These are phyloP conservation scores for Ascochyta lentis DNA, from an alignment of 2,329 filamentous ascomycete species.

Conservation along the genomic window DNA sequence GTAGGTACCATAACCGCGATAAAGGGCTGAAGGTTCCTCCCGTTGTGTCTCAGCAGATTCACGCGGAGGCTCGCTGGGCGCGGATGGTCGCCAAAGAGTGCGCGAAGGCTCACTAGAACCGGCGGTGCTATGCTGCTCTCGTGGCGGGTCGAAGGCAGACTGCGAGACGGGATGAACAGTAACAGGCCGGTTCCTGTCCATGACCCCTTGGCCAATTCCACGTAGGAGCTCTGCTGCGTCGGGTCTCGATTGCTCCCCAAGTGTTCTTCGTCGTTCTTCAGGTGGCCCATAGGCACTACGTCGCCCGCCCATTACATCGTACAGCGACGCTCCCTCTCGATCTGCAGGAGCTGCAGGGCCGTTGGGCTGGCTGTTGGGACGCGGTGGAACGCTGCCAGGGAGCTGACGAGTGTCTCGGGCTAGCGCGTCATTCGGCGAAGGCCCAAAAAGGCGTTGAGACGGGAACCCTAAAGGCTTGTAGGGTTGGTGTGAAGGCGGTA, in stretches of 20 bases:
- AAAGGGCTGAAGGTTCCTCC: conserved; percentile 40
- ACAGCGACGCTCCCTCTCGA: conserved; percentile 29
- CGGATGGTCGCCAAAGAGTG: conserved; percentile 41
- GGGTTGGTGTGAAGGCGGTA: conserved; percentile 39
- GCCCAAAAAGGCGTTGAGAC: conserved; percentile 40
- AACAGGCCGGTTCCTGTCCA: conserved; percentile 43
- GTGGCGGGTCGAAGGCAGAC: conserved; percentile 47
- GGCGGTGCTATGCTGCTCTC: conserved; percentile 28
- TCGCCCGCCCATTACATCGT: conserved; percentile 36
- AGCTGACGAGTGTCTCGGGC: conserved; percentile 34
- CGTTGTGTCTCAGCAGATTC: conserved; percentile 37
- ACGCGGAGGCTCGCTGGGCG: conserved; percentile 32
- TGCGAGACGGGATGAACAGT: conserved; percentile 51
- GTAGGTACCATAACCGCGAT: conserved; percentile 43
- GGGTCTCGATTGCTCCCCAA: conserved; percentile 45
- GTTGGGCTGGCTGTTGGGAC: conserved; percentile 51
- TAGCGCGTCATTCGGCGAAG: conserved; percentile 37
- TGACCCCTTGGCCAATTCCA: conserved; percentile 23
- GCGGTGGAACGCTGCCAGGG: conserved; percentile 41
- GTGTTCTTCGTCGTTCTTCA: conserved; percentile 45
- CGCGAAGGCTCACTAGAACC: conserved; percentile 32
- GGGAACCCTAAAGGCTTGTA: conserved; percentile 44
- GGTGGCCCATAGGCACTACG: conserved; percentile 36
- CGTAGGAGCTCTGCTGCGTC: conserved; percentile 43
- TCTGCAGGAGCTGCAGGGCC: conserved; percentile 35